Percentiles rank a stretch among this genome's conserved stretches.
Evolutionary conservation across 2,329 filamentous ascomycete species (phyloP).

Genomic region (Calonectria pauciramosa): DNA sequence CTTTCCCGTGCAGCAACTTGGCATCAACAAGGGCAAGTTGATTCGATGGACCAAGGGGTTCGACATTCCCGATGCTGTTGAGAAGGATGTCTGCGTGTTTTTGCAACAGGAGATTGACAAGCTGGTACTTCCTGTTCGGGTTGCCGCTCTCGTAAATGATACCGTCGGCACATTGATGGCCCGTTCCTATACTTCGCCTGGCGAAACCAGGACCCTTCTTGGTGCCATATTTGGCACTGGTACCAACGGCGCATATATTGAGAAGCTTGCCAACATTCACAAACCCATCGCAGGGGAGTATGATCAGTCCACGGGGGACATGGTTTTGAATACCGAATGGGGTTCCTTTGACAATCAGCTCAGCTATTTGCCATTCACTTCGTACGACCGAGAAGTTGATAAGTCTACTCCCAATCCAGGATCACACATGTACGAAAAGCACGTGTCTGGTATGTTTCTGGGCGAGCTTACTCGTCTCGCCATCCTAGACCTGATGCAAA

Average conservation of each 20-base stretch:
- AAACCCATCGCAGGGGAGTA: conserved; percentile 61
- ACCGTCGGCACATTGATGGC: conserved; percentile 82
- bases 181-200: conserved; percentile 73
- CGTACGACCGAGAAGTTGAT: neutral
- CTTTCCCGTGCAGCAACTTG: neutral
- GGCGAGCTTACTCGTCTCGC: neutral
- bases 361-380: neutral
- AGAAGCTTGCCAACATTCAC: conserved; percentile 66
- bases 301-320: neutral
- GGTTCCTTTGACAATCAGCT: neutral
- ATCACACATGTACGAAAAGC: neutral
- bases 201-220: conserved; percentile 65
- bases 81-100: neutral
- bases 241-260: conserved; percentile 85
- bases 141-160: conserved; percentile 3
- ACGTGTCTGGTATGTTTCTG: neutral
- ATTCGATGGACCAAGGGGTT: neutral
- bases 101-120: neutral
- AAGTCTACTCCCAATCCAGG: neutral
- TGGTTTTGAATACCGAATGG: conserved; percentile 4
- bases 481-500: too few relatives aligned
- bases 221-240: conserved; percentile 87
- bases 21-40: neutral
- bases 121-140: neutral
- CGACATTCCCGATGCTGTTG: neutral